Conservation (phyloP, 2,329 filamentous ascomycete species). For the Shiraia sp. region DNA sequence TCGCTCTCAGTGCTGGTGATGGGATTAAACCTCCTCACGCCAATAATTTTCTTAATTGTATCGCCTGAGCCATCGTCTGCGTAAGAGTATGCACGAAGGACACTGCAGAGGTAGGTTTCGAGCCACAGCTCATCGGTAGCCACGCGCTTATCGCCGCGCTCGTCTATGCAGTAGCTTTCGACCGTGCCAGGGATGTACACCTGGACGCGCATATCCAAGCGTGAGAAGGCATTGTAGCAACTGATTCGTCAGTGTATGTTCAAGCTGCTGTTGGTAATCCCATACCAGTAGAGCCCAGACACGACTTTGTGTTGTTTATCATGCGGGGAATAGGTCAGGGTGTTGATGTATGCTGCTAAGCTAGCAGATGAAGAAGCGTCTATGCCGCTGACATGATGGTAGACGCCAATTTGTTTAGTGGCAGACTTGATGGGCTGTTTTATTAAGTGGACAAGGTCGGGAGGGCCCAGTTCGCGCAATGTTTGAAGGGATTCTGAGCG, state of each 20-base stretch:
- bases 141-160: slow-evolving; percentile 91
- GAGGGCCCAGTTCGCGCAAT: slow-evolving; percentile 90
- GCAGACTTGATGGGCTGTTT: slow-evolving; percentile 69
- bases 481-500: slow-evolving; percentile 85
- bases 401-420: slow-evolving; percentile 79
- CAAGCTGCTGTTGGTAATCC: neutral
- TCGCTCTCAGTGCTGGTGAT: slow-evolving; percentile 98
- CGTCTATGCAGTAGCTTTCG: slow-evolving; percentile 96
- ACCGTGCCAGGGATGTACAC: slow-evolving; percentile 96
- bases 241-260: slow-evolving; percentile 47
- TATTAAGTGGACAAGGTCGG: slow-evolving; percentile 91
- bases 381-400: slow-evolving; percentile 96
- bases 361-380: slow-evolving; percentile 98
- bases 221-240: slow-evolving; percentile 99
- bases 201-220: slow-evolving; percentile 97
- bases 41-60: slow-evolving; percentile 93
- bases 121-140: slow-evolving; percentile 95
- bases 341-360: slow-evolving; percentile 97
- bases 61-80: slow-evolving; percentile 94
- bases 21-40: slow-evolving; percentile 95
- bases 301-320: slow-evolving; percentile 88
- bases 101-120: slow-evolving; percentile 95
- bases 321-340: slow-evolving; percentile 85
- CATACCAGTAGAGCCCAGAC: slow-evolving; percentile 90
- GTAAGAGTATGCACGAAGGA: slow-evolving; percentile 92